These are phyloP conservation scores for Thymus mandschuricus DNA, from an alignment of 257 asterid genomes.

Conservation along the genomic window DNA sequence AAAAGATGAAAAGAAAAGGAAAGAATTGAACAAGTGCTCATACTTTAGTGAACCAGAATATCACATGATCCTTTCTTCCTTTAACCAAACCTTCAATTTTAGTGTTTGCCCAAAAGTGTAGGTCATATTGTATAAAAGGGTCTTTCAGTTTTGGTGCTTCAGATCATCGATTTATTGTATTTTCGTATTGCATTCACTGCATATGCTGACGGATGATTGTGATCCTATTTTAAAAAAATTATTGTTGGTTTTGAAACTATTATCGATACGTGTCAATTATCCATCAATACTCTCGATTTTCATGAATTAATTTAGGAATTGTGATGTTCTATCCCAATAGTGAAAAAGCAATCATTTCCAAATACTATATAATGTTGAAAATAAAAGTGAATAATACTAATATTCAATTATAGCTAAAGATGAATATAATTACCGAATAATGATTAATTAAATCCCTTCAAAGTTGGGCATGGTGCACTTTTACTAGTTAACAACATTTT, in stretches of 20 bases:
- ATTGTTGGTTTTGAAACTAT: too few species aligned
- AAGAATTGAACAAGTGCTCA: slow-evolving; percentile 26
- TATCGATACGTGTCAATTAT: too few species aligned
- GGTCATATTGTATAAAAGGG: neutral
- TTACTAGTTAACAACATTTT: neutral
- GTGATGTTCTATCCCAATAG: too few species aligned
- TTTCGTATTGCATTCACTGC: too few species aligned
- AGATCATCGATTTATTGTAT: neutral
- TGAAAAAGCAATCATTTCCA: too few species aligned
- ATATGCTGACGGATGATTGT: too few species aligned
- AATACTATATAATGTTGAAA: too few species aligned
- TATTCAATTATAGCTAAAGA: too few species aligned
- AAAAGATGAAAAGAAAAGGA: slow-evolving; percentile 18
- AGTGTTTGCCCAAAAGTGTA: slow-evolving; percentile 25
- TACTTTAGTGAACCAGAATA: slow-evolving; percentile 27
- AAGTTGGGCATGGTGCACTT: slow-evolving; percentile 13
- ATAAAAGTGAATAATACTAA: too few species aligned
- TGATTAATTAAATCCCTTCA: neutral
- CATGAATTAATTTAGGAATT: too few species aligned
- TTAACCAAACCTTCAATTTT: slow-evolving; percentile 26
- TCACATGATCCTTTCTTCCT: slow-evolving; percentile 36
- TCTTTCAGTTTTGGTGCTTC: slow-evolving; percentile 23
- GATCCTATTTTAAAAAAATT: too few species aligned
- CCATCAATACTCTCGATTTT: too few species aligned
- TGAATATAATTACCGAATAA: neutral